These are phyloP conservation scores for Selenicereus undatus DNA, from an alignment of 148 eudicot species.

Conservation along the genomic window DNA sequence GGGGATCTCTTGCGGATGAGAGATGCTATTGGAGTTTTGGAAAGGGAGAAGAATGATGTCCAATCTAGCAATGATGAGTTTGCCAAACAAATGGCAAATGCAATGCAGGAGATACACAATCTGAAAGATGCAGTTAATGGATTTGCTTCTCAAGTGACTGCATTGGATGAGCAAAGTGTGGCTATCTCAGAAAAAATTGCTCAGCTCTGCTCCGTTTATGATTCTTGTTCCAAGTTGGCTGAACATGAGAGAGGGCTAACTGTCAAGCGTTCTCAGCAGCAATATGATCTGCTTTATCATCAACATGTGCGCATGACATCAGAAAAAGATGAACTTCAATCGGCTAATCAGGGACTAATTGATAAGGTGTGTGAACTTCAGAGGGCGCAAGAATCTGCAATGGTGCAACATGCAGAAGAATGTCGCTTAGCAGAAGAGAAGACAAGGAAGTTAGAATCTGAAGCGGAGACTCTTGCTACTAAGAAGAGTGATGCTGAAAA, in stretches of 20 bases:
- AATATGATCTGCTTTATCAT: slow-evolving; percentile 53
- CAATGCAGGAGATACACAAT: slow-evolving; percentile 56
- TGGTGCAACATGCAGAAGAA: slow-evolving; percentile 91
- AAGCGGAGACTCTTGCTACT: slow-evolving; percentile 51
- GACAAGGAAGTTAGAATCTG: slow-evolving; percentile 58
- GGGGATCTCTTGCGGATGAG: slow-evolving; percentile 47
- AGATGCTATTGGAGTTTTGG: slow-evolving; percentile 43
- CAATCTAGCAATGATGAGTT: slow-evolving; percentile 44
- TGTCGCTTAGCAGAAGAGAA: slow-evolving; percentile 74
- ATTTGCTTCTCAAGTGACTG: slow-evolving; percentile 45
- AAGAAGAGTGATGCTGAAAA: slow-evolving; percentile 53
- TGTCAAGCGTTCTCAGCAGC: slow-evolving; percentile 42
- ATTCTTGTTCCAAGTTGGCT: slow-evolving; percentile 43
- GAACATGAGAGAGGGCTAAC: slow-evolving; percentile 52
- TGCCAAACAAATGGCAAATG: slow-evolving; percentile 43
- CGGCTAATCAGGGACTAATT: slow-evolving; percentile 50
- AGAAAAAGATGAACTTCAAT: slow-evolving; percentile 56
- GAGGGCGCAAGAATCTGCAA: slow-evolving; percentile 59
- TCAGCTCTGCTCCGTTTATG: slow-evolving; percentile 48
- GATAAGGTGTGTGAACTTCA: slow-evolving; percentile 61
- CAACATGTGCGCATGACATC: slow-evolving; percentile 41
- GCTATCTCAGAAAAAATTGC: slow-evolving; percentile 47
- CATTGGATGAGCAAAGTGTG: slow-evolving; percentile 64
- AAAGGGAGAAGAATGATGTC: slow-evolving; percentile 59
- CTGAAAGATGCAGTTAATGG: slow-evolving; percentile 53